These are phyloP conservation scores for Hanseniaspora lachancei DNA, from an alignment of 805 yeast genomes.

Conservation along the genomic window DNA sequence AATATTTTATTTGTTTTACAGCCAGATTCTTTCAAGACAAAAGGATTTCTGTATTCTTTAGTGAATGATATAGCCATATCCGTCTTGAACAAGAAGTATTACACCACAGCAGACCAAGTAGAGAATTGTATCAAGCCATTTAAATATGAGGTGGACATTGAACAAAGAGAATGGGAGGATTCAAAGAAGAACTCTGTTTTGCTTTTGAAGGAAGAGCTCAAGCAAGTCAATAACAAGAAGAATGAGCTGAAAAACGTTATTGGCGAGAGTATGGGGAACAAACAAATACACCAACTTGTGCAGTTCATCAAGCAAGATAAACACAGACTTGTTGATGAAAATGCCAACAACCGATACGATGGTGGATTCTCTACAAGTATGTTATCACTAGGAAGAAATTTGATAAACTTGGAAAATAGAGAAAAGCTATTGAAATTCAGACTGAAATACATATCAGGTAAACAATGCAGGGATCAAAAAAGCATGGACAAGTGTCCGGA, in stretches of 20 bases:
- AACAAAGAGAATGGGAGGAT: slow-evolving; percentile 81
- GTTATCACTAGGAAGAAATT: slow-evolving; percentile 69
- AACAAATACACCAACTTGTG: slow-evolving; percentile 72
- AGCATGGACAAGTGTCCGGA: slow-evolving; percentile 91
- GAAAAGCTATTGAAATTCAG: slow-evolving; percentile 58
- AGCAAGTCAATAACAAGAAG: slow-evolving; percentile 47
- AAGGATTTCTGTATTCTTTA: slow-evolving; percentile 50
- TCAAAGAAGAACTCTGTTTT: slow-evolving; percentile 67
- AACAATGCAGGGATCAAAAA: slow-evolving; percentile 62
- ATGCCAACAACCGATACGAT: slow-evolving; percentile 48
- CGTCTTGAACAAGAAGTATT: slow-evolving; percentile 65
- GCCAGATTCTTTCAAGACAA: slow-evolving; percentile 52
- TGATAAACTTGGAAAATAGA: slow-evolving; percentile 65
- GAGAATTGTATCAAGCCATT: slow-evolving; percentile 97
- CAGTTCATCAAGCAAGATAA: slow-evolving; percentile 40
- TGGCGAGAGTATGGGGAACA: slow-evolving; percentile 63
- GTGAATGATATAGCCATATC: slow-evolving; percentile 74
- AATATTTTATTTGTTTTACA: slow-evolving; percentile 61
- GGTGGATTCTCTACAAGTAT: slow-evolving; percentile 66
- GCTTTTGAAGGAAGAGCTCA: slow-evolving; percentile 68
- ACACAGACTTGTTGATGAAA: not conserved
- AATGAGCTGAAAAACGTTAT: slow-evolving; percentile 40
- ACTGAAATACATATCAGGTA: slow-evolving; percentile 52
- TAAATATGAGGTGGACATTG: slow-evolving; percentile 92
- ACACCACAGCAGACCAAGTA: slow-evolving; percentile 93